Evolutionary conservation across 176 grass and related monocot species (phyloP).

Genomic region (Zoysia japonica): DNA sequence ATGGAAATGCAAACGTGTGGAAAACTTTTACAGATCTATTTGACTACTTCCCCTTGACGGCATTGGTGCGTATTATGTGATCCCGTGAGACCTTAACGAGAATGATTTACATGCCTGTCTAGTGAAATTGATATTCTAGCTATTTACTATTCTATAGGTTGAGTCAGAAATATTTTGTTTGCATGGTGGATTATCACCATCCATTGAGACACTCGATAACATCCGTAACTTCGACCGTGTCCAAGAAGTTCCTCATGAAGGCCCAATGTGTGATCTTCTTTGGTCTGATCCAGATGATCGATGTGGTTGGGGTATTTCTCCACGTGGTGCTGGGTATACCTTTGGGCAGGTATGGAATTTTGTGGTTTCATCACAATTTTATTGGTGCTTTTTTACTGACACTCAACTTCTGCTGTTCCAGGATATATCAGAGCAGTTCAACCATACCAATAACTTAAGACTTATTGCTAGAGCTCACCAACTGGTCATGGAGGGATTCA

Average conservation of each 20-base stretch:
- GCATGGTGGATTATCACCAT: constrained; percentile 92
- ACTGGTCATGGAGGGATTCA: constrained; percentile 11
- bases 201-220: constrained; percentile 91
- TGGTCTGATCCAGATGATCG: constrained; percentile 53
- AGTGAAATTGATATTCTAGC: constrained; percentile 9
- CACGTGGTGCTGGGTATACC: too few relatives aligned
- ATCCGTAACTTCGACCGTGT: constrained; percentile 91
- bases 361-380: neutral
- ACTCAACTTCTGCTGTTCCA: constrained; percentile 17
- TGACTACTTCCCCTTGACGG: constrained; percentile 94
- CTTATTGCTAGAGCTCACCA: too few relatives aligned
- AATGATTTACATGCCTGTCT: constrained; percentile 7
- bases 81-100: neutral
- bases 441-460: too few relatives aligned
- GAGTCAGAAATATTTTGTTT: constrained; percentile 99
- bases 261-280: constrained; percentile 97
- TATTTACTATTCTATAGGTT: constrained; percentile 48
- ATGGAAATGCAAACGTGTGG: constrained; percentile 95
- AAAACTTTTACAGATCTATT: constrained; percentile 98
- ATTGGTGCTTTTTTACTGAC: constrained; percentile 11
- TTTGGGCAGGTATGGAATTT: neutral
- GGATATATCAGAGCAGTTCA: too few relatives aligned
- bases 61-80: constrained; percentile 62
- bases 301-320: too few relatives aligned
- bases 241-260: constrained; percentile 99